Conservation (phyloP, 139 green algal genomes). For the Chlorella sp. region DNA sequence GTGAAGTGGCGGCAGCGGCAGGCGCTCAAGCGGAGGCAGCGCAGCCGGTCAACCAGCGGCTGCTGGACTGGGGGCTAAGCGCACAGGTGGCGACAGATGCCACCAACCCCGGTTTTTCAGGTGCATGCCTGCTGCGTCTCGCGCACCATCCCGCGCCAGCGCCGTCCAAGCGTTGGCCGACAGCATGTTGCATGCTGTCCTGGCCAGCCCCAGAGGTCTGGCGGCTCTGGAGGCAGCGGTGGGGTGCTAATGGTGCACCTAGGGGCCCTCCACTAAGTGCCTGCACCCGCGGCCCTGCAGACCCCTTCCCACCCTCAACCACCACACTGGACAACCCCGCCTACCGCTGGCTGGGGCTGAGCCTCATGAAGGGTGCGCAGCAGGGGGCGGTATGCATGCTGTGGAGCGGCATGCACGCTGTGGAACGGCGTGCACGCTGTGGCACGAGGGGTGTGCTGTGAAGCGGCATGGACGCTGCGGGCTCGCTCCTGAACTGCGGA, state of each 20-base stretch:
- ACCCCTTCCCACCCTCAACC: conserved; percentile 59
- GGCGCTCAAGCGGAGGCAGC: background rate
- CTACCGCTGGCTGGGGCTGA: conserved; percentile 59
- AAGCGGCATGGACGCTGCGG: too few relatives aligned
- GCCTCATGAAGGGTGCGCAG: conserved; percentile 55
- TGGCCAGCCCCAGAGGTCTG: too few relatives aligned
- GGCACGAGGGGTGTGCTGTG: too few relatives aligned
- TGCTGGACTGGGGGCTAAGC: conserved; percentile 63
- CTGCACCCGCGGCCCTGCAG: conserved; percentile 45
- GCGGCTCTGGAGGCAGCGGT: too few relatives aligned
- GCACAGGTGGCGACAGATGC: conserved; percentile 57
- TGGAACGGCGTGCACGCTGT: too few relatives aligned
- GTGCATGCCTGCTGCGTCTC: background rate
- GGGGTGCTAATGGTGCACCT: too few relatives aligned
- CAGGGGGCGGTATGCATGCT: too few relatives aligned
- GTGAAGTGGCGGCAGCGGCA: background rate
- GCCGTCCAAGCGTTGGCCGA: background rate
- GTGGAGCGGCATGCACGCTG: too few relatives aligned
- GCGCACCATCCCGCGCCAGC: background rate
- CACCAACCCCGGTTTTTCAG: conserved; percentile 70
- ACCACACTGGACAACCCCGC: conserved; percentile 80
- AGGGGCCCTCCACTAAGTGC: too few relatives aligned
- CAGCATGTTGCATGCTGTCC: background rate
- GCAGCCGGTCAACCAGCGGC: conserved; percentile 52
- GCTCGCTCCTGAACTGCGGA: too few relatives aligned